Evolutionary conservation across 139 green algal genomes (phyloP), one percentile per base, ranked within the genome.

Genomic region (Chlamydomonas applanata): DNA sequence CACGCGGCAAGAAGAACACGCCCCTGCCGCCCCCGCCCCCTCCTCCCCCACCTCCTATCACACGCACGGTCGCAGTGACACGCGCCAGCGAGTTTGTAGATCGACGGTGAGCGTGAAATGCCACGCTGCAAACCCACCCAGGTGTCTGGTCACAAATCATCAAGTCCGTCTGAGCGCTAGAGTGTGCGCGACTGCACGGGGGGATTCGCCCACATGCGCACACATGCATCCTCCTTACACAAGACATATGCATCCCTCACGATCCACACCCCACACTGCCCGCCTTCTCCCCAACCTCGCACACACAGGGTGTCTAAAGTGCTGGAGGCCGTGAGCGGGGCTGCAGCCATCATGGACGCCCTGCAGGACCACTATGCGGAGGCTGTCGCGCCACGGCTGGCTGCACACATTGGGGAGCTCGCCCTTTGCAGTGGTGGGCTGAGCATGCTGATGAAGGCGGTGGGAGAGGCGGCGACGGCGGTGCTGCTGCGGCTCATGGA

Each of bases 291-390:
- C 11, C 40, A 7, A 49, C 40, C 40, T 7, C 40, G 11, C 40
- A 7, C 11, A 49, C 11, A 11, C 40, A 49, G 40, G 40, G 11
- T 49, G 7, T 49, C 40, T 11, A 49, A 49, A 11, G 40, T 49
- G 40, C 78, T 90, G 63, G 73, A 78, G 34, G 77, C 82, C 22
- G 60, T 87, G 34, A 46, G 54, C n/a, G 54, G 57, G 22, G 69
- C 75, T 2, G 71, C 60, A 22, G 52, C 30, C 57, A 80, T 87
- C 25, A 69, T 57, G n/a, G 16, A 56, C 49, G 25, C 62, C 63
- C 57, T 90, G 76, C 78, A 86, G 79, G 59, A 72, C 67, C 86
- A 90, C 77, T 79, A 83, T 71, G 5, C 3, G 20, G 11, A 3
- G 30, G 20, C 17, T 14, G 63, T 70, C 9, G 63, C 19, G 30